Evolutionary conservation across 1,284 basidiomycete species (phyloP).

Genomic region (Phellinidium pouzarii): DNA sequence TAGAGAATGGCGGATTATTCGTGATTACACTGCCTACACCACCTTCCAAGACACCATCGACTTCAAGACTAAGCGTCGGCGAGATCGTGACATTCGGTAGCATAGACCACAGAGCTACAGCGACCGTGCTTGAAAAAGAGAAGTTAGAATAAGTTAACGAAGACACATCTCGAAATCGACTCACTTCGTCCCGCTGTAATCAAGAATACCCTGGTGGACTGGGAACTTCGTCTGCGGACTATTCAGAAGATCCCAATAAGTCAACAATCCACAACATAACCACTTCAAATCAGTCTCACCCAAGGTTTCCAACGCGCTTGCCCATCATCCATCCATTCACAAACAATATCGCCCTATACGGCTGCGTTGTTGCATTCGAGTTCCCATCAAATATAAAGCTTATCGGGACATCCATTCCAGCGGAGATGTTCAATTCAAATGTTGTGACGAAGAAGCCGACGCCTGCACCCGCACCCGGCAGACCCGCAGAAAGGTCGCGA

Average conservation of each 20-base stretch:
- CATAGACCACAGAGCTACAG: constrained; percentile 66
- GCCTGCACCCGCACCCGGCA: constrained; percentile 50
- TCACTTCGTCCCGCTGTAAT: constrained; percentile 66
- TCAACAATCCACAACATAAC: constrained; percentile 1
- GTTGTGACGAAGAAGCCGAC: constrained; percentile 76
- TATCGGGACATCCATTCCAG: constrained; percentile 54
- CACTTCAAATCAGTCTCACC: constrained; percentile 34
- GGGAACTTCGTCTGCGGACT: constrained; percentile 74
- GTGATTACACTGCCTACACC: constrained; percentile 50
- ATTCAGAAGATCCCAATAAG: constrained; percentile 8
- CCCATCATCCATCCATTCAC: constrained; percentile 88
- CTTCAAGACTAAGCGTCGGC: constrained; percentile 46
- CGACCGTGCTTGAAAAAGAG: constrained; percentile 48
- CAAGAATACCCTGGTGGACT: constrained; percentile 67
- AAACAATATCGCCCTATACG: constrained; percentile 68
- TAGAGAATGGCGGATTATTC: constrained; percentile 44
- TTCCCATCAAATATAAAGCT: constrained; percentile 56
- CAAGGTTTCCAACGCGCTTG: constrained; percentile 64
- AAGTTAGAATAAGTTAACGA: background rate
- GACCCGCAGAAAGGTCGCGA: constrained; percentile 47
- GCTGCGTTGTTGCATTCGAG: constrained; percentile 36
- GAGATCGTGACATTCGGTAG: constrained; percentile 38
- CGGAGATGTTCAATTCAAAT: constrained; percentile 53
- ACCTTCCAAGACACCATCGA: constrained; percentile 57
- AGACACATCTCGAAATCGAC: constrained; percentile 21